Percentiles rank a stretch among this genome's conserved stretches.
These are phyloP conservation scores for Lentinula lateritia DNA, from an alignment of 768 basidiomycete genomes.

Conservation along the genomic window DNA sequence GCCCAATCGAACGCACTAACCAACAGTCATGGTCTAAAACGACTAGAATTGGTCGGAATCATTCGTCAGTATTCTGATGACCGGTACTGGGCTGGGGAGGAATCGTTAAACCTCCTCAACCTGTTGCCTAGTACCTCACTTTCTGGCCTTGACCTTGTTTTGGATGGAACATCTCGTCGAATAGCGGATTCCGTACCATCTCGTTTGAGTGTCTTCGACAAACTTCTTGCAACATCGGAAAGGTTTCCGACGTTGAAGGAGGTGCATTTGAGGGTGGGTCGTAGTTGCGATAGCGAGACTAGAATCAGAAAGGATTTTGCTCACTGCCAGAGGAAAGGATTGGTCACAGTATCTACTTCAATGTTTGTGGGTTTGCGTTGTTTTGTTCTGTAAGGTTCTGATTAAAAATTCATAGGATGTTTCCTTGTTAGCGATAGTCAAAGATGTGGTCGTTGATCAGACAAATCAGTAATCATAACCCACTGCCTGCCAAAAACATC, in stretches of 20 bases:
- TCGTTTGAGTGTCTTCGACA: not conserved
- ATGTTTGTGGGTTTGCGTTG: not conserved
- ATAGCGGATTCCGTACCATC: not conserved
- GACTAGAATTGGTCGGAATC: not conserved
- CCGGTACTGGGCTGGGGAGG: not conserved
- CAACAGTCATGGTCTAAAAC: not conserved
- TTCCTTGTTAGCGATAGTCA: not conserved
- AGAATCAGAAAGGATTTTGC: not conserved
- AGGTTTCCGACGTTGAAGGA: not conserved
- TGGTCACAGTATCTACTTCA: not conserved
- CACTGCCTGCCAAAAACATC: too few species aligned
- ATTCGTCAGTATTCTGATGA: not conserved
- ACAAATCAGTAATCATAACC: not conserved
- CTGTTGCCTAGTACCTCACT: not conserved
- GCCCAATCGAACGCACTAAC: not conserved
- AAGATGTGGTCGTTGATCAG: not conserved
- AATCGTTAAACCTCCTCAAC: not conserved
- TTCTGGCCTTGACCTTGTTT: not conserved
- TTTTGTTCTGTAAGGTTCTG: not conserved
- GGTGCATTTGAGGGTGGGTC: not conserved
- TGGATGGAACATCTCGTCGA: not conserved
- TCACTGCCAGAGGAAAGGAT: not conserved
- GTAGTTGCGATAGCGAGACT: not conserved
- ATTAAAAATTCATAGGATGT: not conserved
- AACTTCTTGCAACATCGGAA: not conserved